A percentile compares a stretch with the other conserved stretches of the same genome.
These are phyloP conservation scores for Brassica nigra DNA, from an alignment of 345 rosid species.

Conservation along the genomic window DNA sequence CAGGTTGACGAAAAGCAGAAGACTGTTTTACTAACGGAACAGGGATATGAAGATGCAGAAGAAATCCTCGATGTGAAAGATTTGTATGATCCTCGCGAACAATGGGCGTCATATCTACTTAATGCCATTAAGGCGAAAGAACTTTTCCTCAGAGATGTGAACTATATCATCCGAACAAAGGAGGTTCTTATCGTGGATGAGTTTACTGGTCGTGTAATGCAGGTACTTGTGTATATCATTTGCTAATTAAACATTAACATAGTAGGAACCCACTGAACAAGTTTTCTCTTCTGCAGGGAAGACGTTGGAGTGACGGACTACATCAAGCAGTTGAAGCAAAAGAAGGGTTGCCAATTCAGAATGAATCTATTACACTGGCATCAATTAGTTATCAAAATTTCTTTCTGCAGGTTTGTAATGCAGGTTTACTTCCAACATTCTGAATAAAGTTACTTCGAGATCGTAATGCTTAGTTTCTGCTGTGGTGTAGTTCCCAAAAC, in stretches of 20 bases:
- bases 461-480: constrained; percentile 14
- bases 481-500: constrained; percentile 79
- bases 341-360: constrained; percentile 94
- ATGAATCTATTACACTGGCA: constrained; percentile 93
- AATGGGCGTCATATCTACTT: constrained; percentile 88
- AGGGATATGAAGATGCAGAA: constrained; percentile 96
- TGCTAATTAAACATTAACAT: constrained; percentile 7
- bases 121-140: constrained; percentile 98
- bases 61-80: constrained; percentile 89
- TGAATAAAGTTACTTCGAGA: constrained; percentile 17
- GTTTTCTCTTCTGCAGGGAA: constrained; percentile 57
- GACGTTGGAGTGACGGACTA: constrained; percentile 99
- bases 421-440: constrained; percentile 17
- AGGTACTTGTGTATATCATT: constrained; percentile 52
- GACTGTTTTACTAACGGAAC: constrained; percentile 87
- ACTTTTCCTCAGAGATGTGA: constrained; percentile 90
- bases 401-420: constrained; percentile 83
- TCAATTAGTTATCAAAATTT: constrained; percentile 97
- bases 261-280: constrained; percentile 15
- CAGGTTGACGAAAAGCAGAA: constrained; percentile 98
- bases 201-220: constrained; percentile 99
- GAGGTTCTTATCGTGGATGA: constrained; percentile 98
- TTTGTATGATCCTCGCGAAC: constrained; percentile 96
- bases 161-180: constrained; percentile 88
- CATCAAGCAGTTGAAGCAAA: constrained; percentile 99